Evolutionary conservation across 2,329 filamentous ascomycete genomes (phyloP), one percentile per base, ranked within the genome.

Genomic region (Volutella citrinella): DNA sequence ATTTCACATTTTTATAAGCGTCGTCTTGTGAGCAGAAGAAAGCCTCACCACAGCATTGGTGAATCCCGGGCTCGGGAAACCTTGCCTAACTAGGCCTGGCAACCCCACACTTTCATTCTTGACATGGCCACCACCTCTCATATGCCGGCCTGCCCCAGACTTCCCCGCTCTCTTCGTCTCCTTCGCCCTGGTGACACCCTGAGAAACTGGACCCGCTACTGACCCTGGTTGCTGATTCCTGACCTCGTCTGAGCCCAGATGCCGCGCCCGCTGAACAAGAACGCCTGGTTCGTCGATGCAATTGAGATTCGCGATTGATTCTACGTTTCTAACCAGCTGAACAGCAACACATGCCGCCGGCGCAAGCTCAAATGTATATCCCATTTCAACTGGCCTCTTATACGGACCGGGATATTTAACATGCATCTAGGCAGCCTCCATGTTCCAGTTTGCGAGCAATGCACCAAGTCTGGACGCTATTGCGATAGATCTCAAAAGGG

Each of bases 261-360:
- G 50, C 50, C 50, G 1, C 50, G 50, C 2, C 50, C 50, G 14
- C 5, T 30, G 1, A 52, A 48, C 7, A 50, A 54, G 23, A 32
- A 30, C 3, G 30, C 50, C 7, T 53, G 50, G 50, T 50, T n/a
- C 27, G 30, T 10, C 83, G 73, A 61, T 87, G 87, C 45, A 79
- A 82, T 32, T 83, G 73, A 29, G 83, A 70, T 9, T 80, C 81
- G 43, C 87, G 80, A 17, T 78, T 76, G 48, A 84, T 76, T 30
- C 76, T 69, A 43, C 79, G 80, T 77, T 87, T 82, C 50, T 87
- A 82, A 52, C 87, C 83, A 15, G 81, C 82, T 8, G 14, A 9
- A 14, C 20, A 64, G 61, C 43, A 60, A 64, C 27, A 64, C 59
- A 3, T 64, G 61, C 32, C 58, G 60, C 4, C 46, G 51, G 10